Base-by-base conservation (phyloP, 2,329 filamentous ascomycete species). In the Aureobasidium sp. region DNA sequence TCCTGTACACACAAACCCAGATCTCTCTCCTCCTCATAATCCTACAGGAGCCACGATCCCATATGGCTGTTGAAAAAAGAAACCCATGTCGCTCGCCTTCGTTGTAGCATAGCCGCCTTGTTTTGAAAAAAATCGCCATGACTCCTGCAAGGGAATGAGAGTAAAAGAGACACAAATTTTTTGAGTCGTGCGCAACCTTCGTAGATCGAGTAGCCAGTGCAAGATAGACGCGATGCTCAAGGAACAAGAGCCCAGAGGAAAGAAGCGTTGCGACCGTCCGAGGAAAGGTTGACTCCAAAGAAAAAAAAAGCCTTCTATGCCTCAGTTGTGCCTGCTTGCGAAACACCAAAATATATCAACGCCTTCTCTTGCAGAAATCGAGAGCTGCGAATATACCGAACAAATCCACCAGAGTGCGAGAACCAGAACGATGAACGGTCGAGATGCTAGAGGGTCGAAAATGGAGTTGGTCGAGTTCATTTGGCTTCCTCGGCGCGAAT, bases 401-500 rank as follows among this genome's bases (percentile, higher is more conserved):
- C 14, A 3, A 9, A 48, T 22, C 11, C 6, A 14, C n/a, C 29
- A 47, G 33, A 29, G 42, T 31, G 42, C 31, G 40, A 12, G 27
- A 48, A 59, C n/a, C 15, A 40, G 44, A 58, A 47, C 15, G 24
- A 29, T 15, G n/a, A 22, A 9, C 27, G 27, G 42, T 29, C 40
- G 39, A 58, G 40, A 58, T 44, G 54, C 54, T 47, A n/a, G 24
- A 33, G 9, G 19, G 19, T 35, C 40, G 40, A 42, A 27, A 40
- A 27, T 27, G 6, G 40, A 47, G 11, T n/a, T 5, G 42, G 9
- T 44, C 52, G 22, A 29, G 27, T 49, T 67, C 64, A 68, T 63
- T 65, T 67, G 62, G 71, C 72, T 48, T 70, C 70, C 63, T 72
- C 68, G 40, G 68, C 67, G 37, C 69, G 67, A 53, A 85, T 85